Evolutionary conservation across 345 rosid genomes (phyloP).

Genomic region (Eucalyptus camaldulensis): DNA sequence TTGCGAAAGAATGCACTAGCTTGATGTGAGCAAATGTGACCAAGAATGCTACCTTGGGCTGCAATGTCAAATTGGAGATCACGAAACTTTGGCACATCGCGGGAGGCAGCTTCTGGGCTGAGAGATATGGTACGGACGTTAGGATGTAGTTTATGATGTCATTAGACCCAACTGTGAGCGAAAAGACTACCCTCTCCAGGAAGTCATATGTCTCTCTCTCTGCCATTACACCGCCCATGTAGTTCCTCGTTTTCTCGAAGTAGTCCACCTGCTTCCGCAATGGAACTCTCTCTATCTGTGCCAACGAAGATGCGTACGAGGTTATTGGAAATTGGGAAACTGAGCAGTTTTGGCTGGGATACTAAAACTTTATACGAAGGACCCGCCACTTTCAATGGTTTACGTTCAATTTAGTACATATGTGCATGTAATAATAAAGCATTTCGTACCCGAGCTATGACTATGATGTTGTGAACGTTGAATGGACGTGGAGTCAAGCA

Average conservation of each 20-base stretch:
- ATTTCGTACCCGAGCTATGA: background rate
- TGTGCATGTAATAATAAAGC: background rate
- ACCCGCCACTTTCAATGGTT: background rate
- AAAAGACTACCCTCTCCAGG: constrained; percentile 30
- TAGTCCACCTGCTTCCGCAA: constrained; percentile 30
- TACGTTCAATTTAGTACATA: background rate
- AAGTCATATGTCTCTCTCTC: background rate
- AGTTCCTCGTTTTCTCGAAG: constrained; percentile 36
- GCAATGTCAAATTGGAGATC: constrained; percentile 36
- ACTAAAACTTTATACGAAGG: background rate
- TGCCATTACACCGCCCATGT: constrained; percentile 11
- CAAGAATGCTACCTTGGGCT: constrained; percentile 25
- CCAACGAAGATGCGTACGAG: background rate
- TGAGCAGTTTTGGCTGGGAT: background rate
- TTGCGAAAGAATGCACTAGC: background rate
- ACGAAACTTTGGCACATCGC: constrained; percentile 24
- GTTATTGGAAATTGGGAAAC: background rate
- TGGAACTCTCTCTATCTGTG: background rate
- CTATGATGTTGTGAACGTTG: background rate
- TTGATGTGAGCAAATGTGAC: background rate
- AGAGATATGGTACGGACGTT: constrained; percentile 33
- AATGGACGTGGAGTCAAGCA: background rate
- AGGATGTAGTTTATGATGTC: constrained; percentile 37
- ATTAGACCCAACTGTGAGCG: constrained; percentile 43
- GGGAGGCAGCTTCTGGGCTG: constrained; percentile 5